A percentile compares a stretch with the other conserved stretches of the same genome.
Conservation (phyloP, 306 rosid species). For the Cyclanthera cordifolia region DNA sequence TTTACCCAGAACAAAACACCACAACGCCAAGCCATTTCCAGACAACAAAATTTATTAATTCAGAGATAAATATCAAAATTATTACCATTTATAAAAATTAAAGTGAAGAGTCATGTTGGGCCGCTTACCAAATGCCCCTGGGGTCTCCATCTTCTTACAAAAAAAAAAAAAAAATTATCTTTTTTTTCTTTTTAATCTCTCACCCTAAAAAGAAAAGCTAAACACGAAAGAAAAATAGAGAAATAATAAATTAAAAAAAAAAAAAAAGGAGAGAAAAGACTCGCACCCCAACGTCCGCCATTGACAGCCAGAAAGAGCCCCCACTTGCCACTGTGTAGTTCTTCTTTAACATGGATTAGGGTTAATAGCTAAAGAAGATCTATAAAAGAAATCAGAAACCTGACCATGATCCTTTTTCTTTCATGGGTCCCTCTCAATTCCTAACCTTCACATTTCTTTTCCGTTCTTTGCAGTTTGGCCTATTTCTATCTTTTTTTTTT, state of each 20-base stretch:
- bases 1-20: too few species aligned
- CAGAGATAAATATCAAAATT: neutral
- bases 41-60: too few species aligned
- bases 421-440: constrained; percentile 3
- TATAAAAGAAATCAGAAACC: too few species aligned
- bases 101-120: neutral
- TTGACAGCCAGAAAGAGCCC: too few species aligned
- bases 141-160: constrained; percentile 15
- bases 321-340: constrained; percentile 1
- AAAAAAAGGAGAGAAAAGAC: constrained; percentile 4
- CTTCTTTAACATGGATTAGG: neutral
- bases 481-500: too few species aligned
- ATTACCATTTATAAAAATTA: too few species aligned
- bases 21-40: neutral
- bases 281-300: constrained; percentile 2
- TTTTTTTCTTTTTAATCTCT: neutral
- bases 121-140: neutral
- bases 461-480: neutral
- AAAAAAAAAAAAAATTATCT: neutral
- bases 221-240: neutral
- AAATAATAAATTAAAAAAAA: neutral
- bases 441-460: too few species aligned
- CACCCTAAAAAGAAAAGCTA: neutral
- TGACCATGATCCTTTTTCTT: neutral
- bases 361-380: neutral